Conservation (phyloP, 2,329 filamentous ascomycete genomes). For the Colletotrichum endophyticum region DNA sequence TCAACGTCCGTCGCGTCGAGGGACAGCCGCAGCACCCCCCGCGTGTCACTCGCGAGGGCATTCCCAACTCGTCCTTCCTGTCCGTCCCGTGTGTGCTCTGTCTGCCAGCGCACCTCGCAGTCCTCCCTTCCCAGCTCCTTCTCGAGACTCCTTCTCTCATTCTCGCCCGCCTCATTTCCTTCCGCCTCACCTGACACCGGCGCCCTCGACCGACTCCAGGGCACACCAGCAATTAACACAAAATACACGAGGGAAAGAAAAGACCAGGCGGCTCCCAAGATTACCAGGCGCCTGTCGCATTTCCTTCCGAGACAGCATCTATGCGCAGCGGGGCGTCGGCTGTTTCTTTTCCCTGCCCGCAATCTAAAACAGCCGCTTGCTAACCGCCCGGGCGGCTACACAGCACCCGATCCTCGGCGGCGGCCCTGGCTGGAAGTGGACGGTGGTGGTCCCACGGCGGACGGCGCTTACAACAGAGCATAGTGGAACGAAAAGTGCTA, state of each 20-base stretch:
- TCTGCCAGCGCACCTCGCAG: constrained; percentile 11
- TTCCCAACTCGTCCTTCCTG: constrained; percentile 11
- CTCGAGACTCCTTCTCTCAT: neutral
- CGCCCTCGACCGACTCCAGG: neutral
- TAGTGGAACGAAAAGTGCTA: neutral
- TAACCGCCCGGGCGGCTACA: constrained; percentile 24
- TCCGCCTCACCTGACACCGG: neutral
- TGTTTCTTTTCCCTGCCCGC: neutral
- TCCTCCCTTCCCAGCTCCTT: neutral
- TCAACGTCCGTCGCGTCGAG: neutral
- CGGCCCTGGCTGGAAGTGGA: neutral
- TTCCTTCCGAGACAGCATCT: neutral
- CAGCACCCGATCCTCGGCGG: neutral
- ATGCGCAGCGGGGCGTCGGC: neutral
- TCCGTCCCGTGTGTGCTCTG: neutral
- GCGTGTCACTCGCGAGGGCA: constrained; percentile 19
- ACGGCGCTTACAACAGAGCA: constrained; percentile 19
- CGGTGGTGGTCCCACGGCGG: neutral
- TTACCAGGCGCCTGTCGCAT: constrained; percentile 15
- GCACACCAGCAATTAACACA: neutral
- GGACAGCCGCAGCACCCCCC: neutral
- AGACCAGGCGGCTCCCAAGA: constrained; percentile 8
- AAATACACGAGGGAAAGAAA: neutral
- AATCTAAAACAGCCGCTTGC: constrained; percentile 11
- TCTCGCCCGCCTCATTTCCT: neutral